Base-by-base conservation (phyloP, 2,329 filamentous ascomycete genomes). In the Akanthomyces muscarius region DNA sequence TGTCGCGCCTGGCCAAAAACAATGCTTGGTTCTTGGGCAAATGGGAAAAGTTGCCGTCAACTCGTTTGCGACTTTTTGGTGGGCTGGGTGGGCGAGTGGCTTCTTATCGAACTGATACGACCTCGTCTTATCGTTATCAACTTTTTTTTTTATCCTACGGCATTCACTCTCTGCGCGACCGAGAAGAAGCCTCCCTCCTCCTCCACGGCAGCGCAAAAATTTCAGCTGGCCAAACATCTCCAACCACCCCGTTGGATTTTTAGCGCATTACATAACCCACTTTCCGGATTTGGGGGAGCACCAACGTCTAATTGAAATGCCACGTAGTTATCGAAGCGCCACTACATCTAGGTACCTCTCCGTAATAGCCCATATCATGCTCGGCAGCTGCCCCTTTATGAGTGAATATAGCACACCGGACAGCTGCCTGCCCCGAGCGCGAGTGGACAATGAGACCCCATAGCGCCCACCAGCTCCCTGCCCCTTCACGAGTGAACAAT, bases 71-170 rank as follows among this genome's bases (percentile, higher is more conserved):
- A 56, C 42, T 56, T 62, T 62, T 62, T 62, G 51, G 60, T 62
- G 60, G 60, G 60, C 60, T 62, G 38, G 48, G 58, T 61, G 58
- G 58, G 45, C 18, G 60, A 48, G 25, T 62, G 25, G 23, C 47
- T 36, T 30, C 33, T 44, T 41, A 62, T 62, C 44, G 7, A 36
- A n/a, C 51, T 51, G 44, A 51, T 59, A 51, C 14, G 45, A 11
- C 14, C 30, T 16, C 48, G 44, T 44, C 25, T 63, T 61, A 60
- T 66, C 63, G 53, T 63, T 57, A 60, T 60, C 59, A 25, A 28
- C 18, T 61, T 55, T 52, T 54, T 62, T 53, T 51, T 38, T 57
- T 21, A 33, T 28, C 51, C 60, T 36, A 41, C 10, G 7, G 30
- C 36, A 44, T 51, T 18, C 28, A 48, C 44, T 44, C n/a, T 21